Percentiles rank a stretch among this genome's conserved stretches.
Evolutionary conservation across 2,329 filamentous ascomycete species (phyloP).

Genomic region (Colletotrichum ledebouriae): DNA sequence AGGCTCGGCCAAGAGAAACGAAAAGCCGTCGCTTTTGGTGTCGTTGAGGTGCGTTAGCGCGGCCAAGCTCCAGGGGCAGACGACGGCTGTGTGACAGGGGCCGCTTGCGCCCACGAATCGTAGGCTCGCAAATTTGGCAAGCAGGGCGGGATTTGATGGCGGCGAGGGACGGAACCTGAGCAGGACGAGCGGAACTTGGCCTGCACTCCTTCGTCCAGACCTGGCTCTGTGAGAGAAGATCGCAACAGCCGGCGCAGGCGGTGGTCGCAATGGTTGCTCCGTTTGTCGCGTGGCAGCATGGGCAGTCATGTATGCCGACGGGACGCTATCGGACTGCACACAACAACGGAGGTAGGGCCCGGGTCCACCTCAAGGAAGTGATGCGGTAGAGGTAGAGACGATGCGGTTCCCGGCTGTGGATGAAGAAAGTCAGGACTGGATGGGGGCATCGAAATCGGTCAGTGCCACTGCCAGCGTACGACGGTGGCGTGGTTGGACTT

Average conservation of each 20-base stretch:
- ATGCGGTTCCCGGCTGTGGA: too few species aligned
- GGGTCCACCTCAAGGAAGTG: background rate
- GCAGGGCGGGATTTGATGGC: constrained; percentile 11
- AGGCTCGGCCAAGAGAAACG: background rate
- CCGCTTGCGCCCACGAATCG: constrained; percentile 42
- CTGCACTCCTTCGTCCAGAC: constrained; percentile 36
- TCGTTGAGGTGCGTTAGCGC: constrained; percentile 39
- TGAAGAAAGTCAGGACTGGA: too few species aligned
- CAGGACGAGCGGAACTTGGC: constrained; percentile 20
- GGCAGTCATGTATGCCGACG: constrained; percentile 21
- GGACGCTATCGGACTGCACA: constrained; percentile 14
- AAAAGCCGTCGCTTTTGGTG: constrained; percentile 29
- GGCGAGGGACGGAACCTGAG: constrained; percentile 24
- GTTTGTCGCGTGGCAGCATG: constrained; percentile 40
- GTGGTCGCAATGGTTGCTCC: constrained; percentile 40
- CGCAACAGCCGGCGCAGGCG: constrained; percentile 27
- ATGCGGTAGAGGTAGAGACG: background rate
- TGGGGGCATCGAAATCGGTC: background rate
- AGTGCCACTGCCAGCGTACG: background rate
- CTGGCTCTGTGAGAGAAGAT: constrained; percentile 18
- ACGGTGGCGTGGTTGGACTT: background rate
- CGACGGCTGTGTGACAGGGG: constrained; percentile 34
- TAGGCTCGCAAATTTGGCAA: constrained; percentile 13
- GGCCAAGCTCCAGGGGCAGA: constrained; percentile 28
- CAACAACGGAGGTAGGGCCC: background rate